Conservation (phyloP, 768 basidiomycete species). For the Rhizopogon vinicolor region DNA sequence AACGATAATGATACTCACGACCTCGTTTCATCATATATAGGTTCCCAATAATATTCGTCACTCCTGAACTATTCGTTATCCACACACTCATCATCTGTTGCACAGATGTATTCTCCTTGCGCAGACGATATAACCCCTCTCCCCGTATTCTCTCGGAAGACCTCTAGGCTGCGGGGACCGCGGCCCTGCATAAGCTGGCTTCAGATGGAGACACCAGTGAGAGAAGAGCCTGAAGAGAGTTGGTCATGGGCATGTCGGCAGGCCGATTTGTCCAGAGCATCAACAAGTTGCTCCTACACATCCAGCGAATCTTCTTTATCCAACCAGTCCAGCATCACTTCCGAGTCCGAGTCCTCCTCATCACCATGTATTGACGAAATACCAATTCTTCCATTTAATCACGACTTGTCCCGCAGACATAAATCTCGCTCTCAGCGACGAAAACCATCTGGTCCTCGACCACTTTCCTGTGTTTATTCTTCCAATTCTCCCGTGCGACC, state of each 20-base stretch:
- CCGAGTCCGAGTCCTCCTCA: slow-evolving; percentile 6
- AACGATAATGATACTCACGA: slow-evolving; percentile 2
- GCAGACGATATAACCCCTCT: slow-evolving; percentile 12
- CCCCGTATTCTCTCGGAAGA: slow-evolving; percentile 6
- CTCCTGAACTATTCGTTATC: not conserved
- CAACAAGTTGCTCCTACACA: slow-evolving; percentile 10
- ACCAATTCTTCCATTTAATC: slow-evolving; percentile 3
- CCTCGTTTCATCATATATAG: not conserved
- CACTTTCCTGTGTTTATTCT: slow-evolving; percentile 9
- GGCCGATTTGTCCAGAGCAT: slow-evolving; percentile 10
- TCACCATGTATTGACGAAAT: slow-evolving; percentile 3
- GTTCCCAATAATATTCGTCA: too few relatives aligned
- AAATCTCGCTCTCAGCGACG: slow-evolving; percentile 9
- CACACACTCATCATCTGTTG: not conserved
- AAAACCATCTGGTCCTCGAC: slow-evolving; percentile 24
- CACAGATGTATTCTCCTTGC: not conserved
- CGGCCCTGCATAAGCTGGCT: slow-evolving; percentile 23
- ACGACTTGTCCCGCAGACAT: not conserved
- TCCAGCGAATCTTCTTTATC: slow-evolving; percentile 12
- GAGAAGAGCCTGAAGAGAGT: not conserved
- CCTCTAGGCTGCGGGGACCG: slow-evolving; percentile 21
- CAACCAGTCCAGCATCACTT: slow-evolving; percentile 6
- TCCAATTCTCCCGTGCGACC: slow-evolving; percentile 7
- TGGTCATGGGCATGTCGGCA: slow-evolving; percentile 14
- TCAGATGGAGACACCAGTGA: not conserved